phyloP scores from a whole-genome alignment of 2,329 filamentous ascomycete genomes.

The Fusarium vanettenii region DNA sequence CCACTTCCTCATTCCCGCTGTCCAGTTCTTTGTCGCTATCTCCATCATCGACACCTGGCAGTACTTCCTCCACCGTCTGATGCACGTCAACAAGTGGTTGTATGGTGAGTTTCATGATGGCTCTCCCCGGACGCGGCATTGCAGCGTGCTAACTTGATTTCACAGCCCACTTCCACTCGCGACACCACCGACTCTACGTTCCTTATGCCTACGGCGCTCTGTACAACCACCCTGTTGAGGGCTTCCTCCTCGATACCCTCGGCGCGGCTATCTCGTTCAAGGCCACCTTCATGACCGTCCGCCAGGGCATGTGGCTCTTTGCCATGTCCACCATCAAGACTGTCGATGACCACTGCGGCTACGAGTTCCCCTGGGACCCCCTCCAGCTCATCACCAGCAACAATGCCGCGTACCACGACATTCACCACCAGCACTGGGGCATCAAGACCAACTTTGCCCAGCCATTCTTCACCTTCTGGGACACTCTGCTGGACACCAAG shows the following conservation, averaged over 20 bases:
- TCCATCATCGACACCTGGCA: constrained; percentile 94
- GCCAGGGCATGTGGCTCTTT: constrained; percentile 92
- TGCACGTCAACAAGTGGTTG: constrained; percentile 98
- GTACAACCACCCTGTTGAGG: constrained; percentile 96
- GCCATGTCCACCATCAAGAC: constrained; percentile 92
- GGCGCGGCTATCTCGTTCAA: constrained; percentile 89
- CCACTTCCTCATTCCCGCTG: constrained; percentile 77
- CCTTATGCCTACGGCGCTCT: constrained; percentile 97
- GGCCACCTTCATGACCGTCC: constrained; percentile 81
- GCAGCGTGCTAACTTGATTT: constrained; percentile 14
- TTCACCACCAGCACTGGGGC: constrained; percentile 98
- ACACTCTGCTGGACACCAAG: constrained; percentile 81
- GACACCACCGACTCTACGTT: constrained; percentile 96
- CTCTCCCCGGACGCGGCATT: neutral
- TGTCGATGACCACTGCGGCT: constrained; percentile 97
- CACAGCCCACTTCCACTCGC: constrained; percentile 87
- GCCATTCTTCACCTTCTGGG: constrained; percentile 97
- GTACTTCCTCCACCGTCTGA: constrained; percentile 94
- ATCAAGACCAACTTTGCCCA: constrained; percentile 96
- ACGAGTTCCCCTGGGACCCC: constrained; percentile 94
- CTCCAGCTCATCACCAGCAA: constrained; percentile 92
- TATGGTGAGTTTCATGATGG: constrained; percentile 75
- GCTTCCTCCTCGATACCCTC: constrained; percentile 91
- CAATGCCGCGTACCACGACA: constrained; percentile 96
- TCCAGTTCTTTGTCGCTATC: constrained; percentile 83